Evolutionary conservation across 176 grass and related monocot species (phyloP).

Genomic region (maize (Zea mays)): DNA sequence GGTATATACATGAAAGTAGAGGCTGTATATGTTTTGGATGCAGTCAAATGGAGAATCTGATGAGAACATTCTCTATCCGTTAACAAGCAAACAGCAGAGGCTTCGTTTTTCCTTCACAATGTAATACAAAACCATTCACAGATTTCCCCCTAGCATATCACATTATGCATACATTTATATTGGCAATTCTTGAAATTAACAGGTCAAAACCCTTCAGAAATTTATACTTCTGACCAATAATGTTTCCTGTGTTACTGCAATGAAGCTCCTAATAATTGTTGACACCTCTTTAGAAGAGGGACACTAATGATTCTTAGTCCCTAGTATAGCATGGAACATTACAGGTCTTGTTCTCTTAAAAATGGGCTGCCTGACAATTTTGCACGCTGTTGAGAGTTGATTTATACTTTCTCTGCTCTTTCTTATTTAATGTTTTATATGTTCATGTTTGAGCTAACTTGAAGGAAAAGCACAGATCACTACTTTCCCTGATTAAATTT

Average conservation of each 20-base stretch:
- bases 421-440: not conserved
- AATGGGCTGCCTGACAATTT: conserved; percentile 3
- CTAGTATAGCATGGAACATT: not conserved
- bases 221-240: not conserved
- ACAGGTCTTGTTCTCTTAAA: not conserved
- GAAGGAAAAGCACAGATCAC: not conserved
- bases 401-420: not conserved
- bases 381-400: not conserved
- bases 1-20: conserved; percentile 24
- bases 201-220: not conserved
- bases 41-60: conserved; percentile 60
- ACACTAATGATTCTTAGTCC: not conserved
- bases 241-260: not conserved
- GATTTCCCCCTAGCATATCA: not conserved
- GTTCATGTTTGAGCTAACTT: not conserved
- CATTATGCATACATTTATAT: conserved; percentile 18
- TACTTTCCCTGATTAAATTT: not conserved
- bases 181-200: not conserved
- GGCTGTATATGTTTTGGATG: conserved; percentile 27
- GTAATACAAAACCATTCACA: not conserved
- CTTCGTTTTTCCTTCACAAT: conserved; percentile 7
- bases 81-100: conserved; percentile 42
- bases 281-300: not conserved
- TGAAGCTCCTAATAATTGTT: conserved; percentile 2
- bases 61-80: conserved; percentile 66